phyloP scores from a whole-genome alignment of 202 grass and related monocot genomes.

The Digitaria exilis region DNA sequence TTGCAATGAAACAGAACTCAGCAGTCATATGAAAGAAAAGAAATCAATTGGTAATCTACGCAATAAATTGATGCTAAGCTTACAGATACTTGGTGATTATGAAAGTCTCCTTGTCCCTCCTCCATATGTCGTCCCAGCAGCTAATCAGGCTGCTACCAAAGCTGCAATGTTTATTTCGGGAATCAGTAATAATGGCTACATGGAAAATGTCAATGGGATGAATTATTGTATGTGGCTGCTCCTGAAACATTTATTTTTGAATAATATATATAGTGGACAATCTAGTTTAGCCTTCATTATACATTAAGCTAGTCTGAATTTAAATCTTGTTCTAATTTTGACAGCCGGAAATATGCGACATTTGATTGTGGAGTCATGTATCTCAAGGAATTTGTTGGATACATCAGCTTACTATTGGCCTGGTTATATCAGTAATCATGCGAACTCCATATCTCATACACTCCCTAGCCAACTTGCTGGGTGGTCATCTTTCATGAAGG shows the following conservation, averaged over 20 bases:
- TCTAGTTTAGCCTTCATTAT: neutral
- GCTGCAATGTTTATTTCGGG: slow-evolving; percentile 80
- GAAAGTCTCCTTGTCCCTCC: slow-evolving; percentile 90
- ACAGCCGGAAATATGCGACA: slow-evolving; percentile 96
- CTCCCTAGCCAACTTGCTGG: slow-evolving; percentile 74
- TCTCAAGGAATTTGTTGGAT: slow-evolving; percentile 88
- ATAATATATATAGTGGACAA: slow-evolving; percentile 25
- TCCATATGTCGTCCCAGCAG: slow-evolving; percentile 66
- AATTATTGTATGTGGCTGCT: slow-evolving; percentile 66
- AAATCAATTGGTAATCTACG: slow-evolving; percentile 41
- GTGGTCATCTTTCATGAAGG: slow-evolving; percentile 92
- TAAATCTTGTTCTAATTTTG: slow-evolving; percentile 39
- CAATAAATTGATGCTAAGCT: slow-evolving; percentile 76
- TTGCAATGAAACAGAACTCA: slow-evolving; percentile 43
- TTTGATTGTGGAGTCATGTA: slow-evolving; percentile 97
- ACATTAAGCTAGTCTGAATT: slow-evolving; percentile 15
- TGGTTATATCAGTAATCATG: slow-evolving; percentile 75
- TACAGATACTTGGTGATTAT: slow-evolving; percentile 84
- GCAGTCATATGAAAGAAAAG: slow-evolving; percentile 48
- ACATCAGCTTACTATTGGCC: slow-evolving; percentile 89
- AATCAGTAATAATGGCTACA: slow-evolving; percentile 55
- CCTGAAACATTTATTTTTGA: slow-evolving; percentile 37
- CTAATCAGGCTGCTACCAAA: slow-evolving; percentile 89
- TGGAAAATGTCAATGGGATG: slow-evolving; percentile 62
- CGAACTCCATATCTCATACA: slow-evolving; percentile 59